Conservation (phyloP, 495 filamentous ascomycete genomes). For the Parathielavia appendiculata region DNA sequence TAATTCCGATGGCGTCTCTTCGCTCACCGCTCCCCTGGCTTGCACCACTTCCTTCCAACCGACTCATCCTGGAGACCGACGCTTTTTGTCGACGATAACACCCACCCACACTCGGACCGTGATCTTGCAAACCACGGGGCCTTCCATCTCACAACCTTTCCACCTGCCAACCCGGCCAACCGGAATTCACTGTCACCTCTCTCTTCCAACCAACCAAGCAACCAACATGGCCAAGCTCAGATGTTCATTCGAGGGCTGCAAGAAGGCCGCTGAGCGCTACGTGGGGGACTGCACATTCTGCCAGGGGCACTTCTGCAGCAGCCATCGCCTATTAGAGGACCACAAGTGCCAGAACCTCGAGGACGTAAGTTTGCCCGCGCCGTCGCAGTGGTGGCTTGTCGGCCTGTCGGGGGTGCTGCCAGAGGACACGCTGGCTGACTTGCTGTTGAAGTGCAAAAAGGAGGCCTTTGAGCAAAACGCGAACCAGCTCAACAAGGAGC, state of each 20-base stretch:
- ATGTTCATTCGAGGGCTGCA: conserved; percentile 87
- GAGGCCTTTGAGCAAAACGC: conserved; percentile 88
- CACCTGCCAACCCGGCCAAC: not conserved
- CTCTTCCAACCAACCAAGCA: not conserved
- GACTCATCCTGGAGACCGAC: not conserved
- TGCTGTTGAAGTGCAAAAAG: conserved; percentile 69
- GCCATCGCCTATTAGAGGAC: conserved; percentile 86
- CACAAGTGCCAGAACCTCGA: conserved; percentile 93
- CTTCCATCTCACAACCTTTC: no score
- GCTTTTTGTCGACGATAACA: not conserved
- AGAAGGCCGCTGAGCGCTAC: conserved; percentile 76
- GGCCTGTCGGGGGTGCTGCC: conserved; percentile 40
- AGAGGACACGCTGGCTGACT: conserved; percentile 32
- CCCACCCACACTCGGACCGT: conserved; percentile 7
- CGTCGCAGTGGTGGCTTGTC: conserved; percentile 45
- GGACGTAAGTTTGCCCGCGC: conserved; percentile 52
- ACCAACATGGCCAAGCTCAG: conserved; percentile 63
- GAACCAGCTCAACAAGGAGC: conserved; percentile 82
- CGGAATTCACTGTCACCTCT: not conserved
- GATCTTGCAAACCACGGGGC: not conserved
- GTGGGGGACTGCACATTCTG: conserved; percentile 97
- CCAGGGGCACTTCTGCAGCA: conserved; percentile 85
- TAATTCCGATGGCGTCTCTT: conserved; percentile 9
- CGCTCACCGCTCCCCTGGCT: not conserved
- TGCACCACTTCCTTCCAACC: conserved; percentile 2